Conservation (phyloP, 2,329 filamentous ascomycete species). For the Xylariaceae sp. region DNA sequence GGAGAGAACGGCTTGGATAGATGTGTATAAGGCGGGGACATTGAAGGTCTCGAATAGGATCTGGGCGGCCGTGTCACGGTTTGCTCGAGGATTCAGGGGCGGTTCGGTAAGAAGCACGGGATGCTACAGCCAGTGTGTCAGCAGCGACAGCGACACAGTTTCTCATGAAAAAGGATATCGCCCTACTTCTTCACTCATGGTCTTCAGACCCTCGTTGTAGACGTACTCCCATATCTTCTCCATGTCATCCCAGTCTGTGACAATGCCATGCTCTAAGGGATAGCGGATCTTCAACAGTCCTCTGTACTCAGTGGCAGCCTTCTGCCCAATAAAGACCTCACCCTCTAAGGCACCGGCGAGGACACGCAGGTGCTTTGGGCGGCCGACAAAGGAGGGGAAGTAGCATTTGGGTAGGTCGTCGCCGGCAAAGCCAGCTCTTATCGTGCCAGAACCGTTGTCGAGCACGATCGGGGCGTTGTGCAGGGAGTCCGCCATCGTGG, state of each 20-base stretch:
- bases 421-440: conserved; percentile 92
- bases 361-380: conserved; percentile 90
- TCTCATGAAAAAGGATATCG: background rate
- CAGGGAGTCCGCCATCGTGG: conserved; percentile 56
- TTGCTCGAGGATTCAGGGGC: conserved; percentile 88
- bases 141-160: background rate
- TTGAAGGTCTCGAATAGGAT: conserved; percentile 99
- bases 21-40: conserved; percentile 91
- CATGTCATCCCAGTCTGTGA: conserved; percentile 99
- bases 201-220: conserved; percentile 93
- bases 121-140: conserved; percentile 52
- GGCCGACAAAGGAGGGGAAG: conserved; percentile 94
- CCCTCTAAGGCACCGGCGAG: conserved; percentile 95
- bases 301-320: conserved; percentile 79
- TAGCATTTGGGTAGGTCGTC: conserved; percentile 94
- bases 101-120: conserved; percentile 94
- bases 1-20: conserved; percentile 93
- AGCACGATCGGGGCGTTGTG: conserved; percentile 98
- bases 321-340: conserved; percentile 92
- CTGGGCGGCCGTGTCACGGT: conserved; percentile 93
- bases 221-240: conserved; percentile 99
- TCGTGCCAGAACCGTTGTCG: conserved; percentile 97
- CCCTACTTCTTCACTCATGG: conserved; percentile 84
- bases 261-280: conserved; percentile 93
- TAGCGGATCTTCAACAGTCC: conserved; percentile 94